Evolutionary conservation across 768 basidiomycete genomes (phyloP), one percentile per base, ranked within the genome.

Genomic region (Lepiota venenata): DNA sequence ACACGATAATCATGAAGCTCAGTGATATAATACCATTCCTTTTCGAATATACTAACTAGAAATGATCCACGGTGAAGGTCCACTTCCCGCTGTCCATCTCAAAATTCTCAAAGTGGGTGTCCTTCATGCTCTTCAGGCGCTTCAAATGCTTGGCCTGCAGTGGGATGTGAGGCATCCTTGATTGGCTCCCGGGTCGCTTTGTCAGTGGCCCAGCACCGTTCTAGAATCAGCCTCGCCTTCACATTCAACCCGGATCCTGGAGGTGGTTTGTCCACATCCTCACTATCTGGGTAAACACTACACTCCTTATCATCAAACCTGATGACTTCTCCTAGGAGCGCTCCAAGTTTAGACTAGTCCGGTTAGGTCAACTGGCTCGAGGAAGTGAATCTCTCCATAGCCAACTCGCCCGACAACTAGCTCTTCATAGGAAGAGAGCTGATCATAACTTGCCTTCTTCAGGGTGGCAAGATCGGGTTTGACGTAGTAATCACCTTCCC

Each of bases 31-130:
- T 37, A 47, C 49, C 50, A 57, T 35, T 29, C 52, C 38, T 20
- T 36, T 14, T 14, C 25, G 56, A 40, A 21, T 25, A 45, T 50
- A 46, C 44, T 54, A n/a, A 52, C 79, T 70, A 92, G 76, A 98
- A 99, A 73, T 96, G 93, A 65, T 93, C 86, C 58, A 98, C 97
- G 27, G 78, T 84, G 72, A 99, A 98, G 47, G 84, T 88, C 96
- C 96, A 98, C 69, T 81, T 86, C 48, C 97, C 97, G 62, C 85
- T 83, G 61, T 75, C 75, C 50, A 84, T 77, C 55, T 93, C 87
- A 68, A 90, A 98, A 63, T 71, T 72, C 66, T 90, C 85, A 63
- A 94, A 98, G 45, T 80, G 80, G 38, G 95, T 98, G 51, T 88
- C 86, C 66, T 86, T 85, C 81, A 95, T 93, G 50, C 76, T 79